Conservation (phyloP, 352 stramenopile species). For the Phytophthora kernoviae region DNA sequence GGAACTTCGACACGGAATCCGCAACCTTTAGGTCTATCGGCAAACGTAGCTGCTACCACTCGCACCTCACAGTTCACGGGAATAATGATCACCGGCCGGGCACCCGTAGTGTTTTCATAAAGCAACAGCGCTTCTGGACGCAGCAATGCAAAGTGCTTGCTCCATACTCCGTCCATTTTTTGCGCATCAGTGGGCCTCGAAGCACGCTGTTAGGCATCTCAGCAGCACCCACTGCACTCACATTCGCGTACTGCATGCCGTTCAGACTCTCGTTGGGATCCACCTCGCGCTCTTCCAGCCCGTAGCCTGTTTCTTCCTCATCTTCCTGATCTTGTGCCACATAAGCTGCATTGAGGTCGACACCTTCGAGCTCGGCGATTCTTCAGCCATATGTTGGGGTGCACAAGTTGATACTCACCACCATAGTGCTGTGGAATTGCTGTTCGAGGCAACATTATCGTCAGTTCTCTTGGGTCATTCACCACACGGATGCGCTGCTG, state of each 20-base stretch:
- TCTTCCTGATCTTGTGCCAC: constrained; percentile 26
- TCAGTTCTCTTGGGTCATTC: constrained; percentile 46
- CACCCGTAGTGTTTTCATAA: constrained; percentile 61
- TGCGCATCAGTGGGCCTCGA: constrained; percentile 64
- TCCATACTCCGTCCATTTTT: constrained; percentile 75
- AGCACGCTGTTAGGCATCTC: constrained; percentile 77
- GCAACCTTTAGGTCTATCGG: constrained; percentile 50
- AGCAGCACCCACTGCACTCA: constrained; percentile 60
- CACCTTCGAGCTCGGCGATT: constrained; percentile 73
- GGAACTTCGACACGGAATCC: constrained; percentile 72
- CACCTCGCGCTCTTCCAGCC: constrained; percentile 24
- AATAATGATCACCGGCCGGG: constrained; percentile 77
- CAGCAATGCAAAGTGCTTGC: constrained; percentile 71
- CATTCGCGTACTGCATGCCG: constrained; percentile 83
- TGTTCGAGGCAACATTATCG: constrained; percentile 43
- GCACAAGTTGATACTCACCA: constrained; percentile 57
- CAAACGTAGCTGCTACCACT: constrained; percentile 51
- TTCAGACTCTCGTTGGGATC: constrained; percentile 56
- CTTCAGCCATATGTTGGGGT: constrained; percentile 61
- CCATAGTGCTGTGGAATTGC: constrained; percentile 70
- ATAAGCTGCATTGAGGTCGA: constrained; percentile 53
- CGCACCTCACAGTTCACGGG: constrained; percentile 67
- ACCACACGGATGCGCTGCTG: constrained; percentile 62
- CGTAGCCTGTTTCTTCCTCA: constrained; percentile 55
- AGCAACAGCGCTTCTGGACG: constrained; percentile 73